These are phyloP conservation scores for Malassezia cuniculi DNA, from an alignment of 1,284 basidiomycete species.

Conservation along the genomic window DNA sequence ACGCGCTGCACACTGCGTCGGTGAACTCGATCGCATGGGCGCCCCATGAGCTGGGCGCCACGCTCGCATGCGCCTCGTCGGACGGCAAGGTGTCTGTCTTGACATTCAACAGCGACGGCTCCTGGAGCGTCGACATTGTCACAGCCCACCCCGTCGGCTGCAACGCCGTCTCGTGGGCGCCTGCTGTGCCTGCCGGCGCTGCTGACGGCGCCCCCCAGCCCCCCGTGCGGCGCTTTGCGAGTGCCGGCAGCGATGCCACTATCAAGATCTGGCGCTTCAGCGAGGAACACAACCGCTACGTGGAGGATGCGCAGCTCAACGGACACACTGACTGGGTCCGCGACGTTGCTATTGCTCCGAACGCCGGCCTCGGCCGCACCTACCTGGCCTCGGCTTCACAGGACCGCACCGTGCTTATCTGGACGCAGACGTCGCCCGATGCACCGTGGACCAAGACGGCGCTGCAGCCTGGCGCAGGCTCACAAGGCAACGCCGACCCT, in stretches of 20 bases:
- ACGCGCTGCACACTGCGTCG: slow-evolving; percentile 81
- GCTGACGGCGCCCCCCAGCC: slow-evolving; percentile 40
- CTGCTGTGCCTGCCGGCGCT: slow-evolving; percentile 53
- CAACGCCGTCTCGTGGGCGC: slow-evolving; percentile 95
- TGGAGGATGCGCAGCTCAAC: slow-evolving; percentile 31
- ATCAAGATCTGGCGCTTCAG: slow-evolving; percentile 84
- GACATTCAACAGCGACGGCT: slow-evolving; percentile 93
- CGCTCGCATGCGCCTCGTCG: slow-evolving; percentile 91
- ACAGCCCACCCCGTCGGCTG: slow-evolving; percentile 90
- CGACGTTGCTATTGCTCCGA: slow-evolving; percentile 94
- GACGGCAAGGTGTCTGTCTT: slow-evolving; percentile 94
- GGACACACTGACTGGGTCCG: slow-evolving; percentile 88
- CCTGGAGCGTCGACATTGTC: slow-evolving; percentile 89
- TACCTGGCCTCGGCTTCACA: slow-evolving; percentile 93
- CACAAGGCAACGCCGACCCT: slow-evolving; percentile 9
- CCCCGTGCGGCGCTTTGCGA: slow-evolving; percentile 56
- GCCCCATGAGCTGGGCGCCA: slow-evolving; percentile 89
- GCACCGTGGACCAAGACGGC: slow-evolving; percentile 72
- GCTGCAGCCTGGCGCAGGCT: slow-evolving; percentile 56
- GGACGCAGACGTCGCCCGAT: slow-evolving; percentile 71
- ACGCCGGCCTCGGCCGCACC: slow-evolving; percentile 80
- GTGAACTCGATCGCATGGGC: slow-evolving; percentile 98
- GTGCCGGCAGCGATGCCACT: slow-evolving; percentile 87
- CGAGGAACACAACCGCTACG: slow-evolving; percentile 32
- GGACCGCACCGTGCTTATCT: slow-evolving; percentile 74